Conservation (phyloP, 495 filamentous ascomycete genomes). For the Annulohypoxylon moriforme region DNA sequence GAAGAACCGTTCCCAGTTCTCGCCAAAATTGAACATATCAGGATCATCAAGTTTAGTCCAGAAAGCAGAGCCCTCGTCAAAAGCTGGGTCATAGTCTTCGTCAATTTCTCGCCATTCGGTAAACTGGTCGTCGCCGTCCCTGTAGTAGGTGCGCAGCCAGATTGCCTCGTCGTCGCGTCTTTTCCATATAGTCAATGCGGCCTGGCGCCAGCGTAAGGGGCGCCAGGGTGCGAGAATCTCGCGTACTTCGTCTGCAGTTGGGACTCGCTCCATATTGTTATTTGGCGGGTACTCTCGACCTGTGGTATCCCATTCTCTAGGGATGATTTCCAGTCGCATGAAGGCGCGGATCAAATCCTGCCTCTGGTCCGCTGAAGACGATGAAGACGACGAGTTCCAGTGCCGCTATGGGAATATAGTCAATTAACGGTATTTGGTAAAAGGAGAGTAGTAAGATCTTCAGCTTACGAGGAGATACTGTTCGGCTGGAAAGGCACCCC, state of each 20-base stretch:
- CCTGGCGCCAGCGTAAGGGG: neutral
- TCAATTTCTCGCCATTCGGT: neutral
- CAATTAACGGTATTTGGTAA: neutral
- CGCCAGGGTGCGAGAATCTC: neutral
- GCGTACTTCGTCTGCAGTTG: neutral
- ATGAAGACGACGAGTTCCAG: neutral
- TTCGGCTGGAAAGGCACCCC: neutral
- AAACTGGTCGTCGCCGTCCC: neutral
- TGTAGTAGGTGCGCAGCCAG: neutral
- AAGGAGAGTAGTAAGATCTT: too few relatives aligned
- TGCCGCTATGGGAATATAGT: neutral
- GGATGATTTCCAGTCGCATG: neutral
- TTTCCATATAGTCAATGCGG: neutral
- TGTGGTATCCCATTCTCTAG: neutral
- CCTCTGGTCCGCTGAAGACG: neutral
- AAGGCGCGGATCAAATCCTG: neutral
- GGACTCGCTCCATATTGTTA: neutral
- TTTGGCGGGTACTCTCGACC: neutral
- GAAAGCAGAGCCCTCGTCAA: neutral
- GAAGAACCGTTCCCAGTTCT: neutral
- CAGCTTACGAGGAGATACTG: neutral
- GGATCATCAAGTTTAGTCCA: neutral
- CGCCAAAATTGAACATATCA: neutral
- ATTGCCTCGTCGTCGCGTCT: neutral
- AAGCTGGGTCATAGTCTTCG: neutral